These are phyloP conservation scores for Phylloporus gajari DNA, from an alignment of 1,284 basidiomycete genomes.

Conservation along the genomic window DNA sequence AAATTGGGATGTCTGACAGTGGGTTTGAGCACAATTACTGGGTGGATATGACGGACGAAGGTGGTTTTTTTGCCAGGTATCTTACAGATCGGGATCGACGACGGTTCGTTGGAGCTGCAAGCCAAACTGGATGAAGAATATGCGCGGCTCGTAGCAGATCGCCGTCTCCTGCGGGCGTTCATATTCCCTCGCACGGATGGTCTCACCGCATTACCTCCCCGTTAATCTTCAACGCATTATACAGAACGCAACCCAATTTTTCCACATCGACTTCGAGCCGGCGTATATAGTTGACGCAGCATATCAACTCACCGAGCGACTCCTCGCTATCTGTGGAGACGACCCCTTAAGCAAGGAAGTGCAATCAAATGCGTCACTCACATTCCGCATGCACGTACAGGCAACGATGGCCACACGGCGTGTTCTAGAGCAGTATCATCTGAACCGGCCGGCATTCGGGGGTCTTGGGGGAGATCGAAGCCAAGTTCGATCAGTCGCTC, in stretches of 20 bases:
- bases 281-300: slow-evolving; percentile 87
- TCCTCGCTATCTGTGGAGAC: slow-evolving; percentile 89
- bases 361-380: slow-evolving; percentile 90
- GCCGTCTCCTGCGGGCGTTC: slow-evolving; percentile 80
- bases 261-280: slow-evolving; percentile 96
- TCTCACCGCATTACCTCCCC: slow-evolving; percentile 81
- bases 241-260: slow-evolving; percentile 96
- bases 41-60: slow-evolving; percentile 89
- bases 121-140: slow-evolving; percentile 91
- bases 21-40: slow-evolving; percentile 92
- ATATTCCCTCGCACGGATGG: slow-evolving; percentile 87
- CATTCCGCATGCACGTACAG: slow-evolving; percentile 94
- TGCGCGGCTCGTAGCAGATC: slow-evolving; percentile 79
- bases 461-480: slow-evolving; percentile 96
- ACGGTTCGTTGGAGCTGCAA: slow-evolving; percentile 91
- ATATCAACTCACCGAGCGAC: slow-evolving; percentile 72
- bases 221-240: slow-evolving; percentile 96
- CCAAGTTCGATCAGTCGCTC: slow-evolving; percentile 92
- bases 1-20: slow-evolving; percentile 82
- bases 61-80: slow-evolving; percentile 83
- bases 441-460: slow-evolving; percentile 95
- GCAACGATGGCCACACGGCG: slow-evolving; percentile 86
- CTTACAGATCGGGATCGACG: slow-evolving; percentile 94
- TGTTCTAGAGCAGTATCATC: slow-evolving; percentile 87
- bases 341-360: slow-evolving; percentile 80